These are phyloP conservation scores for Phalaenopsis equestris DNA, from an alignment of 106 monocot species.

Conservation along the genomic window DNA sequence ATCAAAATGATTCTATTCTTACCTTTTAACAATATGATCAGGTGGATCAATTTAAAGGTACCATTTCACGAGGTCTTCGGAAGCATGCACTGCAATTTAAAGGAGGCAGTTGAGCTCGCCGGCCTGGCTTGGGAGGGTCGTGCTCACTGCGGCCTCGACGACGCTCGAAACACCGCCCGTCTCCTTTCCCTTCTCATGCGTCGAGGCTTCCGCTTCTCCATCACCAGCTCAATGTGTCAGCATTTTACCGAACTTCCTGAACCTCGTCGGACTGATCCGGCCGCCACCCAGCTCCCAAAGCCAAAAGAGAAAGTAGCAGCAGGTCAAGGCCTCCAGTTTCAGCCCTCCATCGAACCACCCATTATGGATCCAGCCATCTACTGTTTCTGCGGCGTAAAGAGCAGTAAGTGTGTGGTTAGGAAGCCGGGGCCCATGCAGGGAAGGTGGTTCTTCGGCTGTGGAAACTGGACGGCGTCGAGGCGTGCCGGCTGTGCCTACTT, in stretches of 20 bases:
- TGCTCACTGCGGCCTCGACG: constrained; percentile 89
- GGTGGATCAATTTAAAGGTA: constrained; percentile 95
- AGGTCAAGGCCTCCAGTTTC: constrained; percentile 13
- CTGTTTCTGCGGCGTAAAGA: constrained; percentile 56
- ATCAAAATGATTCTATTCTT: background rate
- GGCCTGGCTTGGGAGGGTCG: constrained; percentile 89
- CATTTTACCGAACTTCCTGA: constrained; percentile 13
- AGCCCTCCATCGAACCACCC: constrained; percentile 7
- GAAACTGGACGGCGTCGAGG: constrained; percentile 45
- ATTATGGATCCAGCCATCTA: constrained; percentile 18
- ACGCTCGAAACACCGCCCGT: constrained; percentile 90
- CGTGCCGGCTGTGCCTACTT: constrained; percentile 50
- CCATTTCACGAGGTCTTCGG: constrained; percentile 77
- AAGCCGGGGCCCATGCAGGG: constrained; percentile 52
- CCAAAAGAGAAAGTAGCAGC: constrained; percentile 18
- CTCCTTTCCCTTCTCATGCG: constrained; percentile 70
- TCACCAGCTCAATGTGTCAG: constrained; percentile 54
- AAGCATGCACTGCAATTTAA: constrained; percentile 71
- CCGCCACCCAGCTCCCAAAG: constrained; percentile 15
- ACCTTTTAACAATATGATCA: constrained; percentile 18
- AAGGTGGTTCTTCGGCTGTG: constrained; percentile 52
- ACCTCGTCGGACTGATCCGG: background rate
- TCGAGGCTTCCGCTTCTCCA: constrained; percentile 66
- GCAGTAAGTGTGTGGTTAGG: constrained; percentile 33
- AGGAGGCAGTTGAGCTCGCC: constrained; percentile 78